These are phyloP conservation scores for Selaginella moellendorffii DNA, from an alignment of 75 land plant species.

Conservation along the genomic window DNA sequence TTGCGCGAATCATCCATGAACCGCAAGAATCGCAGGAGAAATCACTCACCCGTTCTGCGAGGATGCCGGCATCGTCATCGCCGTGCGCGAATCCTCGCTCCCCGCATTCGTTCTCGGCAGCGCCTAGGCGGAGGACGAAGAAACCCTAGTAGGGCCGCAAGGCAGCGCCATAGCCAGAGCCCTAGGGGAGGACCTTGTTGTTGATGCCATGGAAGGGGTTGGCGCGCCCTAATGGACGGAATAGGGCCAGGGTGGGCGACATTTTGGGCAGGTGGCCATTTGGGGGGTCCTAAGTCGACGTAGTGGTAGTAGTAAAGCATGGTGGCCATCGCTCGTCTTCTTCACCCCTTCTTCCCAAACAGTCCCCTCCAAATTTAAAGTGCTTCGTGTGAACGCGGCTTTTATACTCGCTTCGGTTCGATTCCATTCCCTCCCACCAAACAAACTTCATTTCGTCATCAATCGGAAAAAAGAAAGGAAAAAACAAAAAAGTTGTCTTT, in stretches of 20 bases:
- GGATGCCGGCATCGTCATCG: not conserved
- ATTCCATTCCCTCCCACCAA: no score
- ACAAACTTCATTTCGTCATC: no score
- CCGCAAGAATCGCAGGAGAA: no score
- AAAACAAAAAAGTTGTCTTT: no score
- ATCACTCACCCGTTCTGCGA: no score
- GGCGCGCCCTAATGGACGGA: not conserved
- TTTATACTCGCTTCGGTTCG: not conserved
- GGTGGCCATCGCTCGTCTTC: constrained; percentile 1
- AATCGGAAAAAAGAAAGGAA: no score
- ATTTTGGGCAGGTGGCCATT: not conserved
- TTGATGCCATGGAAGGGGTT: not conserved
- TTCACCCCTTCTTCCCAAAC: not conserved
- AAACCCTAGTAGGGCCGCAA: no score
- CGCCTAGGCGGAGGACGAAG: not conserved
- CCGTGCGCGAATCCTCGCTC: not conserved
- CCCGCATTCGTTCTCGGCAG: no score
- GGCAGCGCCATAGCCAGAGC: not conserved
- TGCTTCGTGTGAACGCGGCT: not conserved
- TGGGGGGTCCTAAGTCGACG: not conserved
- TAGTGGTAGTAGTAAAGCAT: not conserved
- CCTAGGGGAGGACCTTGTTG: not conserved
- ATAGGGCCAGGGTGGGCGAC: constrained; percentile 1
- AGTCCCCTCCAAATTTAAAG: no score
- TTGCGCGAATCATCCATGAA: no score